A percentile compares a stretch with the other conserved stretches of the same genome.
Conservation (phyloP, 192 early-diverging fungal species). For the Backusella morwellensis region DNA sequence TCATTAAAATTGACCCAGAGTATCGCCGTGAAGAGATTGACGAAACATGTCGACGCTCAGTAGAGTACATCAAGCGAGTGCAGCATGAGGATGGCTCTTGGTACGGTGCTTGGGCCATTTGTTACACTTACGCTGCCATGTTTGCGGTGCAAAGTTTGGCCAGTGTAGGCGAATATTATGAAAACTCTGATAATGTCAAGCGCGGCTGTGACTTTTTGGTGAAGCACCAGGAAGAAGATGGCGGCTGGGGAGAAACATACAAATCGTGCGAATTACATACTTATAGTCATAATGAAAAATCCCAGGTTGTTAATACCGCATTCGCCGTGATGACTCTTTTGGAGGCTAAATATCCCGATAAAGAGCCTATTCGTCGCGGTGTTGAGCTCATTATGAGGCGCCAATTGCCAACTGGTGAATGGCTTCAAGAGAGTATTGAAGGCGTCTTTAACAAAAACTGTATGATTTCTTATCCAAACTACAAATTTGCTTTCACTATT, state of each 20-base stretch:
- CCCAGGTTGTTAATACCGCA: slow-evolving; percentile 92
- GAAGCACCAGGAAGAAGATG: slow-evolving; percentile 84
- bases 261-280: slow-evolving; percentile 74
- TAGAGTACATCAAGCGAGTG: slow-evolving; percentile 69
- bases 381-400: slow-evolving; percentile 76
- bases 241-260: slow-evolving; percentile 98
- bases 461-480: slow-evolving; percentile 88
- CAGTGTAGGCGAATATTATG: slow-evolving; percentile 79
- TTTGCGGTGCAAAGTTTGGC: slow-evolving; percentile 88
- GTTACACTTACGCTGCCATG: slow-evolving; percentile 94
- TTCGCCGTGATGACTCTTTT: slow-evolving; percentile 87
- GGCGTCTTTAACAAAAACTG: slow-evolving; percentile 97
- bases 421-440: slow-evolving; percentile 96
- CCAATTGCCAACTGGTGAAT: slow-evolving; percentile 90
- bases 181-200: slow-evolving; percentile 58
- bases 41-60: slow-evolving; percentile 46
- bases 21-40: slow-evolving; percentile 83
- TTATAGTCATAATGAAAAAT: slow-evolving; percentile 62
- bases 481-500: slow-evolving; percentile 89
- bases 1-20: slow-evolving; percentile 71
- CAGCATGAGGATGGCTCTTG: slow-evolving; percentile 87
- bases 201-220: slow-evolving; percentile 91
- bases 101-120: slow-evolving; percentile 97
- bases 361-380: slow-evolving; percentile 62
- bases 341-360: slow-evolving; percentile 84